Base-by-base conservation (phyloP, 805 yeast species). In the Candida stauntonica region DNA sequence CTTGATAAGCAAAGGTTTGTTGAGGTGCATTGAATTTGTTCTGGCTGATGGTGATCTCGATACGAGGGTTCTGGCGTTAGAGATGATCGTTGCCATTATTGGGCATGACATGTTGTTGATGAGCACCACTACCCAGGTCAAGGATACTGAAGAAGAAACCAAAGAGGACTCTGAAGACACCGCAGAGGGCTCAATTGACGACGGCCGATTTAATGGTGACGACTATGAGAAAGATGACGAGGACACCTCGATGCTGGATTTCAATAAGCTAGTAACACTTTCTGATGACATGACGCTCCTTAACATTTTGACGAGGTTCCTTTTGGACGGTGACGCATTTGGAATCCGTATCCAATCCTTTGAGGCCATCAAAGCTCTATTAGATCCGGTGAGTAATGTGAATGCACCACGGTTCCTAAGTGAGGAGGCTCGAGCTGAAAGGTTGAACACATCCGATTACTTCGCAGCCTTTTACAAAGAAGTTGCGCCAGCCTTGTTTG, bases 341-440 rank as follows among this genome's bases (percentile, higher is more conserved):
- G 94, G 95, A 0, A 61, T 88, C 36, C 80, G 83, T 53, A 76
- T 84, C 6, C 96, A 88, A 58, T 83, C 89, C 0, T 79, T 75
- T 46, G 96, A 88, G 60, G 95, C 96, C 1, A 61, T 89, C 34
- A 80, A 80, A 54, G 77, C 80, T 2, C 60, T 89, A 24, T 65
- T 89, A 12, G 89, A 84, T 52, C 80, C 58, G 8, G 35, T 42
- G 4, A 41, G 35, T n/a, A 47, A 44, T 18, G 30, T 46, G n/a
- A 44, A 38, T 17, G 31, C 50, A 2, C 44, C 55, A 28, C 40
- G 44, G 26, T 38, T 46, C 26, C 33, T 43, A 3, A 47, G 45
- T 17, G 58, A 51, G 8, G 62, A 58, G n/a, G 40, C 45, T 8
- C 31, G 50, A 6, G 31, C 36, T 17, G 48, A 44, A 16, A 39